Base-by-base conservation (phyloP, 331 rosid genomes). In the Malus hybrid region DNA sequence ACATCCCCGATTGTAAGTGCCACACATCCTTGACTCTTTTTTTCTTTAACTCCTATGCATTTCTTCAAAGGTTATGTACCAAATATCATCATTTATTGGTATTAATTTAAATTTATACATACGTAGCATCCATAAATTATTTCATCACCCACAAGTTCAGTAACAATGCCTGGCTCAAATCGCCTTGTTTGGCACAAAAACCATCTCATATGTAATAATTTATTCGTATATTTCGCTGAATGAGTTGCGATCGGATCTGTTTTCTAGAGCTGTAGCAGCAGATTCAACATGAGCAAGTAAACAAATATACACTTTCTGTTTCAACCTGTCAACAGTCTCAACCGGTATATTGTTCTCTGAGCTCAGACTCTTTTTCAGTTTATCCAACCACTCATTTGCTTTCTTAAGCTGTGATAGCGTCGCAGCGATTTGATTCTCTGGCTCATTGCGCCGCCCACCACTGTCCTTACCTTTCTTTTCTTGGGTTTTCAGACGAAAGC, bases 361-460 rank as follows among this genome's bases (percentile, higher is more conserved):
- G 82, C 76, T 79, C 24, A 82, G 74, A 55, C 74, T 83, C 65
- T 73, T 79, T 77, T 81, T 81, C 27, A 90, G 80, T 65, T 84
- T 90, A 24, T 94, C 99, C 86, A 94, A 83, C 97, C 97, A 94
- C 79, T 88, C 95, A 22, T 88, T 90, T 69, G 97, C 90, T 50
- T 83, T 83, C 86, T 94, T 94, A 79, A 94, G 99, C 77, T 92
- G 87, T 24, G 93, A 90, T 54, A 94, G 59, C n/a, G 95, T 81
- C 61, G 83, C 85, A 72, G 96, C 96, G 68, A 90, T 92, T 50
- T 82, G 84, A 84, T 86, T 88, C 72, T 85, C 92, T 48, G 85
- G 88, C 71, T 80, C 92, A 67, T 65, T 68, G 59, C 79, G 82
- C 76, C 82, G 79, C 31, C 87, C 90, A 67, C 83, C 75, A 44